Conservation (phyloP, 805 yeast genomes). For the Zygoascus tannicola region DNA sequence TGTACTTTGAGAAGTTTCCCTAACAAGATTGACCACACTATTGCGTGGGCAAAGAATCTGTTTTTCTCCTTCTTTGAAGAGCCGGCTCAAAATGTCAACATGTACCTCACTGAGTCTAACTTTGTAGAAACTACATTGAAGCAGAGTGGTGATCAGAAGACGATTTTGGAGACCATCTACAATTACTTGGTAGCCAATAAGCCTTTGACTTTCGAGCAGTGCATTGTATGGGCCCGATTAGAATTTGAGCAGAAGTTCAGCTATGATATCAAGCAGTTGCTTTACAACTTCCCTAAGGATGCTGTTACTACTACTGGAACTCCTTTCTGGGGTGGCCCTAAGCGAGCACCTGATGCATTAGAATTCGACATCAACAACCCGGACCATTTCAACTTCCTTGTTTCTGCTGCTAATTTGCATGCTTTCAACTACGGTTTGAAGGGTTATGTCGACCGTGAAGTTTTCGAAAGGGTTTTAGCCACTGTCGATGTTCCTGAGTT, state of each 20-base stretch:
- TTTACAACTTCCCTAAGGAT: constrained; percentile 91
- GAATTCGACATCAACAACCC: constrained; percentile 63
- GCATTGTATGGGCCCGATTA: constrained; percentile 88
- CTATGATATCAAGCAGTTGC: constrained; percentile 79
- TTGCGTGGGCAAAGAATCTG: constrained; percentile 96
- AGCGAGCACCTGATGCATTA: constrained; percentile 89
- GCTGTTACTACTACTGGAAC: constrained; percentile 84
- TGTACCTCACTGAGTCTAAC: constrained; percentile 84
- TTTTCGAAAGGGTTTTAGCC: constrained; percentile 47
- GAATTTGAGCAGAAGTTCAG: constrained; percentile 81
- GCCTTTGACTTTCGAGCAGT: constrained; percentile 86
- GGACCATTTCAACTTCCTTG: constrained; percentile 74
- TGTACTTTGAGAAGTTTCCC: constrained; percentile 98
- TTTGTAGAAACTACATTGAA: constrained; percentile 86
- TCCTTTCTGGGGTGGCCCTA: constrained; percentile 97
- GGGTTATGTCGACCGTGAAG: constrained; percentile 48
- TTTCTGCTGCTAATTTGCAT: constrained; percentile 83
- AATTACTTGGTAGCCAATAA: constrained; percentile 64
- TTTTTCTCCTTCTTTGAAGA: constrained; percentile 89
- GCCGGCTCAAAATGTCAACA: constrained; percentile 86
- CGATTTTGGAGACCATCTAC: constrained; percentile 66
- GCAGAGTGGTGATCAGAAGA: constrained; percentile 86
- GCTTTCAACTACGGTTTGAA: constrained; percentile 87
- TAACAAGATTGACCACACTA: constrained; percentile 94
- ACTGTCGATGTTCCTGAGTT: constrained; percentile 51